phyloP scores from a whole-genome alignment of 179 eudicot genomes.

The Silene coronaria region DNA sequence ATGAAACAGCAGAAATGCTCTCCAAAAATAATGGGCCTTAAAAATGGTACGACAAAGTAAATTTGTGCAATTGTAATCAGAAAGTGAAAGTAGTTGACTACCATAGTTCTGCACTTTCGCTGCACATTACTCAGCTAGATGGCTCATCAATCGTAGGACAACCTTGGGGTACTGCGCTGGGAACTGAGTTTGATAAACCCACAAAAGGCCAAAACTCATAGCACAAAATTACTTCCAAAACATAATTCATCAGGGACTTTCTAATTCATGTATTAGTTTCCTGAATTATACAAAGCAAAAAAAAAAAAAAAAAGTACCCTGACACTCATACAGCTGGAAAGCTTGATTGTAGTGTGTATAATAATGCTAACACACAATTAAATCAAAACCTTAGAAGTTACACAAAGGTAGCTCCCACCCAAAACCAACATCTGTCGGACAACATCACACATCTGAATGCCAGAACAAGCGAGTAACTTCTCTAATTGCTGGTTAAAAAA shows the following conservation, averaged over 20 bases:
- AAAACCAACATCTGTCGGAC: background rate
- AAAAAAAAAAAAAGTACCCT: background rate
- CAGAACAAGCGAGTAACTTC: background rate
- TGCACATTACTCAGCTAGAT: background rate
- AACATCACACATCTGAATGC: background rate
- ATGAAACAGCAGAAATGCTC: background rate
- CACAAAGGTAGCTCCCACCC: too few species aligned
- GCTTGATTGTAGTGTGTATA: too few species aligned
- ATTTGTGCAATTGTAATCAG: background rate
- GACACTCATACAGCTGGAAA: too few species aligned
- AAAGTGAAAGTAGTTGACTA: background rate
- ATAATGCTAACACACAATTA: too few species aligned
- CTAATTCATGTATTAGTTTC: background rate
- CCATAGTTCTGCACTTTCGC: background rate
- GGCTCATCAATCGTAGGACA: background rate
- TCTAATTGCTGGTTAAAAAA: background rate
- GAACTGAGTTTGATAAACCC: background rate
- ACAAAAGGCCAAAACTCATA: background rate
- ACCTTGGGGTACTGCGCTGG: background rate
- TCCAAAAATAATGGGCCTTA: background rate
- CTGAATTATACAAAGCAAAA: background rate
- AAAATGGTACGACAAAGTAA: background rate
- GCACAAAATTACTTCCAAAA: background rate
- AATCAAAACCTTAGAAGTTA: too few species aligned
- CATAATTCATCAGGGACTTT: background rate